A percentile compares a stretch with the other conserved stretches of the same genome.
phyloP scores from a whole-genome alignment of 768 basidiomycete species.

The Pulveroboletus frians region DNA sequence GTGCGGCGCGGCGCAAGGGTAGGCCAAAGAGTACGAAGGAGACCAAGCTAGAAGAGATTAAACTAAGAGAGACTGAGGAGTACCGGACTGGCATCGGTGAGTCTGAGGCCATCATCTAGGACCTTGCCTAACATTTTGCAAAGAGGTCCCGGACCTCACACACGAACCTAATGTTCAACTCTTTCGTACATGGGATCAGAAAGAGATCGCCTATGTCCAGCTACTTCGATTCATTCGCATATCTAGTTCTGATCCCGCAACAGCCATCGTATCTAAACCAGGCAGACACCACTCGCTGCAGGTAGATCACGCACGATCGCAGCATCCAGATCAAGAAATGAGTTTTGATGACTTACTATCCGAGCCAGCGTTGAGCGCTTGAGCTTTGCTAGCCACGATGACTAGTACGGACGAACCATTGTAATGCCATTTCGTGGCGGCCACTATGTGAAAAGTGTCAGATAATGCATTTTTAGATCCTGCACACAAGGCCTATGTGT shows the following conservation, averaged over 20 bases:
- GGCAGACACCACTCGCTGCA: conserved; percentile 49
- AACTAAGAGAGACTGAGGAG: conserved; percentile 59
- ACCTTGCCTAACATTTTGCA: background rate
- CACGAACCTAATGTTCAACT: conserved; percentile 63
- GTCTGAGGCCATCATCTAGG: conserved; percentile 17
- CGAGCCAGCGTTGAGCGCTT: conserved; percentile 31
- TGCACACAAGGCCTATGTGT: conserved; percentile 8
- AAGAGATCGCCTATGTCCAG: conserved; percentile 64
- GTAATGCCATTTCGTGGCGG: conserved; percentile 8
- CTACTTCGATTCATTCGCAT: conserved; percentile 74
- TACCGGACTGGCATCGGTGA: conserved; percentile 80
- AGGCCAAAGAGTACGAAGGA: conserved; percentile 71
- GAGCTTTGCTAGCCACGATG: conserved; percentile 36
- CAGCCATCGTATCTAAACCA: conserved; percentile 49
- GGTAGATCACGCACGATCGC: conserved; percentile 2
- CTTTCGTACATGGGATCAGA: conserved; percentile 76
- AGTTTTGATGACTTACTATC: conserved; percentile 26
- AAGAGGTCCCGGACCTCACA: conserved; percentile 79
- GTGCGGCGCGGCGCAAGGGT: conserved; percentile 59
- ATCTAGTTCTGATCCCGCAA: conserved; percentile 48
- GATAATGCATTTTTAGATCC: conserved; percentile 11
- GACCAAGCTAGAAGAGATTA: conserved; percentile 62
- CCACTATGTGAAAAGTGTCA: background rate
- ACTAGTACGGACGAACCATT: conserved; percentile 33
- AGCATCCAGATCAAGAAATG: conserved; percentile 23